Percentiles rank a stretch among this genome's conserved stretches.
These are phyloP conservation scores for Monosporascus sp. DNA, from an alignment of 2,329 filamentous ascomycete species.

Conservation along the genomic window DNA sequence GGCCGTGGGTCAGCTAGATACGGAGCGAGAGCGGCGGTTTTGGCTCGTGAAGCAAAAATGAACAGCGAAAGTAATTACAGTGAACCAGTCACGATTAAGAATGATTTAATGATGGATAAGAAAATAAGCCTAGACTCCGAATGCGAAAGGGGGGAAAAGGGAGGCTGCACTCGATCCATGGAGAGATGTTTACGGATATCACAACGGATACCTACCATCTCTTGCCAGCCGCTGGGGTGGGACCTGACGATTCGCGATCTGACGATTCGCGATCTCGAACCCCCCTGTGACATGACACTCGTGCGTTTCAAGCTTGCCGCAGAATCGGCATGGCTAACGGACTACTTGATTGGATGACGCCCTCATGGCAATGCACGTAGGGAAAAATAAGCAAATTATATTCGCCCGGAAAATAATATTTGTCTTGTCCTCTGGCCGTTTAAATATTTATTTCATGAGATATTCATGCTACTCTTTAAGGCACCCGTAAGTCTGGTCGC, in stretches of 20 bases:
- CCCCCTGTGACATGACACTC: conserved; percentile 30
- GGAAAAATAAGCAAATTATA: no score
- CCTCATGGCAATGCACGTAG: not conserved
- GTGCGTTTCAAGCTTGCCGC: conserved; percentile 43
- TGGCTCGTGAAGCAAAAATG: not conserved
- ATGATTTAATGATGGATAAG: conserved; percentile 9
- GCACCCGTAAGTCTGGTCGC: no score
- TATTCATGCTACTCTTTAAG: no score
- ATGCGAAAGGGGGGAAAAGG: not conserved
- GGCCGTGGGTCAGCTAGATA: no score
- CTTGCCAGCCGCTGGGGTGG: conserved; percentile 3
- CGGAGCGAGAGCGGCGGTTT: no score
- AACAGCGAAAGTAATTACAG: conserved; percentile 9
- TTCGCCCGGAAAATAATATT: no score
- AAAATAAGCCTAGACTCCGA: conserved; percentile 6
- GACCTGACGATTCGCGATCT: conserved; percentile 11
- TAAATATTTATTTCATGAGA: no score
- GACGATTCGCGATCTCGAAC: conserved; percentile 13
- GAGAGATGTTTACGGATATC: not conserved
- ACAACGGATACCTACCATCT: no score
- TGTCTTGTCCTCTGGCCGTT: no score
- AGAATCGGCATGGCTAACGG: conserved; percentile 26
- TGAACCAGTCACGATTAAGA: conserved; percentile 21
- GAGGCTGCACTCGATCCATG: not conserved
- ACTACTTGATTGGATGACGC: conserved; percentile 8